These are phyloP conservation scores for Wickerhamiella shivajii DNA, from an alignment of 805 yeast species.

Conservation along the genomic window DNA sequence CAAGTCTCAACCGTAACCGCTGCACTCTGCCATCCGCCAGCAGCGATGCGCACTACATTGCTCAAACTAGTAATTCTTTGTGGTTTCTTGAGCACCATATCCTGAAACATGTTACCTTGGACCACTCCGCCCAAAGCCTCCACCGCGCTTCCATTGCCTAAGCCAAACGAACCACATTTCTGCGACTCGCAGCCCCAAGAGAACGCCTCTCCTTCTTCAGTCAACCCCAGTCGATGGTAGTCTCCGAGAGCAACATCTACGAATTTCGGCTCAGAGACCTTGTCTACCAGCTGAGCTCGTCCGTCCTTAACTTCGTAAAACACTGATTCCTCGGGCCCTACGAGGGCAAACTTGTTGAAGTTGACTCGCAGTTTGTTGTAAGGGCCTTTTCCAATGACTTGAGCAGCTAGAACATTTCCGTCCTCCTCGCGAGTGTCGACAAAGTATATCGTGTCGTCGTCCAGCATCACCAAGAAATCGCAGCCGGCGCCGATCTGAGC, in stretches of 20 bases:
- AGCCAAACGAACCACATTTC: slow-evolving; percentile 56
- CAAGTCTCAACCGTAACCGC: too few species aligned
- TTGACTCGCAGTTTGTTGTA: slow-evolving; percentile 38
- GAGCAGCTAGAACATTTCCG: slow-evolving; percentile 5
- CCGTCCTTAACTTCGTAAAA: background rate
- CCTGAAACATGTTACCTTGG: background rate
- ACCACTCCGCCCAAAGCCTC: slow-evolving; percentile 2
- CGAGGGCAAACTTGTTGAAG: slow-evolving; percentile 38
- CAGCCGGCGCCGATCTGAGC: slow-evolving; percentile 44
- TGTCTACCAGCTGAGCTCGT: slow-evolving; percentile 11
- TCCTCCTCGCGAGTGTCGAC: slow-evolving; percentile 11
- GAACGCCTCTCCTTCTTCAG: slow-evolving; percentile 39
- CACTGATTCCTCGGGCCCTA: slow-evolving; percentile 24
- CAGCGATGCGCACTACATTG: slow-evolving; percentile 43
- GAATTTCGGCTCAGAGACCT: slow-evolving; percentile 32
- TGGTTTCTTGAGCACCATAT: slow-evolving; percentile 28
- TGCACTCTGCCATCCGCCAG: slow-evolving; percentile 72
- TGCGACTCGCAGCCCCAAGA: slow-evolving; percentile 58
- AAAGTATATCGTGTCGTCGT: slow-evolving; percentile 24
- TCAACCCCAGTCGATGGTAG: slow-evolving; percentile 52
- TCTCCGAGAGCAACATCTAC: slow-evolving; percentile 55
- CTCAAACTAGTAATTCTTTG: slow-evolving; percentile 24
- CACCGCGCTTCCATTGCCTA: slow-evolving; percentile 29
- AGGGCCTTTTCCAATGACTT: slow-evolving; percentile 14
- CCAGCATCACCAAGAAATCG: slow-evolving; percentile 37